Conservation (phyloP, 2,329 filamentous ascomycete genomes). For the Anisogramma anomala region DNA sequence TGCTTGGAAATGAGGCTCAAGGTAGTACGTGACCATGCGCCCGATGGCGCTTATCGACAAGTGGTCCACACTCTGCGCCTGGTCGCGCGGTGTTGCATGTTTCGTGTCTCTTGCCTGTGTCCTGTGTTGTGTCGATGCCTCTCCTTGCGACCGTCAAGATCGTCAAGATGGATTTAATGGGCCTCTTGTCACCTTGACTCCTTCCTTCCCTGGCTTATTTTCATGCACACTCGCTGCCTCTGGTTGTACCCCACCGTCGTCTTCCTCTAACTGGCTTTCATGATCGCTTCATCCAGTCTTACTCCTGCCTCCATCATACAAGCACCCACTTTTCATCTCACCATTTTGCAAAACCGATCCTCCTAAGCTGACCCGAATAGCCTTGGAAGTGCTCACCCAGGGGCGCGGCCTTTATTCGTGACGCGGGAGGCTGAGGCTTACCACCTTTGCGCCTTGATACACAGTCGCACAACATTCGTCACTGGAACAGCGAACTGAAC, state of each 20-base stretch:
- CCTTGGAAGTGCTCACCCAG: conserved; percentile 1
- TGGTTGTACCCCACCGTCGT: conserved; percentile 8
- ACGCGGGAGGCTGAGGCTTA: background rate
- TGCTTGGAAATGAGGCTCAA: no score
- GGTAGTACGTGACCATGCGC: no score
- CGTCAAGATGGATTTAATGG: no score
- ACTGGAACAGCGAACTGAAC: conserved; percentile 3
- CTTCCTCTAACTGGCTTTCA: conserved; percentile 8
- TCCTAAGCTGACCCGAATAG: conserved; percentile 7
- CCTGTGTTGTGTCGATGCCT: no score
- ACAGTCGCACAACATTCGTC: background rate
- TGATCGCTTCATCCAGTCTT: conserved; percentile 1
- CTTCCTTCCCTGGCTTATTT: background rate
- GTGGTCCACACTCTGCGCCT: no score
- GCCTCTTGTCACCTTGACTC: background rate
- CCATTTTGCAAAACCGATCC: conserved; percentile 4
- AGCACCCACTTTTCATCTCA: conserved; percentile 1
- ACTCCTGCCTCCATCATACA: background rate
- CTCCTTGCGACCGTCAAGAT: background rate
- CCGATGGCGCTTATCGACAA: no score
- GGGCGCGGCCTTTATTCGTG: background rate
- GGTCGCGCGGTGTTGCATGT: no score
- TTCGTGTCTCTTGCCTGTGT: no score
- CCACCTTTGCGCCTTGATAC: background rate
- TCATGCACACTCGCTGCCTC: conserved; percentile 1